Evolutionary conservation across 2,329 filamentous ascomycete genomes (phyloP).

Genomic region (Tolypocladium tropicale): DNA sequence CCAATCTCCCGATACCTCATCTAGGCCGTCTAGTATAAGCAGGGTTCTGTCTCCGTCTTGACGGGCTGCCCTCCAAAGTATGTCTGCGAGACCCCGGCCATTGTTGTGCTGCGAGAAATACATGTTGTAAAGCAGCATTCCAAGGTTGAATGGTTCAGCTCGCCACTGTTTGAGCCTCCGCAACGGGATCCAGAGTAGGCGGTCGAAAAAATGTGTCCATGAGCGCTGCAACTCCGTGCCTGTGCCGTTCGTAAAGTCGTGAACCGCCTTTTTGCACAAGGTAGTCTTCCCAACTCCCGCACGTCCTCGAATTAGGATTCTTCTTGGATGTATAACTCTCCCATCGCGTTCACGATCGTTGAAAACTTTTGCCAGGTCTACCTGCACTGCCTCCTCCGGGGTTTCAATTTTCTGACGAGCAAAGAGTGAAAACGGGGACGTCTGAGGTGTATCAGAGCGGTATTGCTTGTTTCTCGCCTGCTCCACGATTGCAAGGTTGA

Average conservation of each 20-base stretch:
- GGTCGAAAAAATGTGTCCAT: conserved; percentile 18
- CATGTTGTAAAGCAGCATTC: conserved; percentile 13
- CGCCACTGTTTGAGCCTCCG: conserved; percentile 18
- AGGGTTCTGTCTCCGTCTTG: conserved; percentile 20
- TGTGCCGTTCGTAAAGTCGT: conserved; percentile 17
- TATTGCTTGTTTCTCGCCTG: no score
- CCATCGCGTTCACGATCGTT: conserved; percentile 10
- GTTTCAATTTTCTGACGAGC: conserved; percentile 16
- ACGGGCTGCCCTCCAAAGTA: background rate
- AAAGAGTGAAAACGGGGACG: conserved; percentile 15
- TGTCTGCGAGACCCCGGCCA: conserved; percentile 6
- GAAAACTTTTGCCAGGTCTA: conserved; percentile 17
- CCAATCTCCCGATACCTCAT: conserved; percentile 24
- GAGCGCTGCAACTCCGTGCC: background rate
- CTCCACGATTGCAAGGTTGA: conserved; percentile 27
- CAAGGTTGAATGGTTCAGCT: background rate
- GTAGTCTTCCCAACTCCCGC: conserved; percentile 30
- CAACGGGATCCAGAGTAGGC: conserved; percentile 28
- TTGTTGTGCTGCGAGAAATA: conserved; percentile 14
- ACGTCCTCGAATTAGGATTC: conserved; percentile 24
- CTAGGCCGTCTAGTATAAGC: conserved; percentile 31
- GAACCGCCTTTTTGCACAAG: conserved; percentile 29
- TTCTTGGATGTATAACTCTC: conserved; percentile 10
- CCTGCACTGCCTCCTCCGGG: conserved; percentile 9
- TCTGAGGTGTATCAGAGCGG: no score